These are phyloP conservation scores for Nakaseomyces nivariensis DNA, from an alignment of 1,139 yeast species.

Conservation along the genomic window DNA sequence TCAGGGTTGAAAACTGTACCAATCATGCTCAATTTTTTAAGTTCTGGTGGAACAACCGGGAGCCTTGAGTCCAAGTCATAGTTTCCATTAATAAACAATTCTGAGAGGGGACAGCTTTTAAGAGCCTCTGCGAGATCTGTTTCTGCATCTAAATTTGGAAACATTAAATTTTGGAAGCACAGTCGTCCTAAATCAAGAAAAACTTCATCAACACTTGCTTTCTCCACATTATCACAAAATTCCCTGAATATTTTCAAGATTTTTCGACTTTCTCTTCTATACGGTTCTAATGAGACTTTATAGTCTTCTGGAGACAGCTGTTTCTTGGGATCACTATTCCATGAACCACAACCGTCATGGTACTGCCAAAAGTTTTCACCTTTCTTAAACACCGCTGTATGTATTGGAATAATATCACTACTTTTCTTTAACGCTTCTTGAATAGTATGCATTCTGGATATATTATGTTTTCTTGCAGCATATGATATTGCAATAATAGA, in stretches of 20 bases:
- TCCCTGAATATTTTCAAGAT: slow-evolving; percentile 52
- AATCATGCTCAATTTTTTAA: slow-evolving; percentile 22
- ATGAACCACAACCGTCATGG: slow-evolving; percentile 33
- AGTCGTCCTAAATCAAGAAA: slow-evolving; percentile 69
- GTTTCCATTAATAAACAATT: slow-evolving; percentile 17
- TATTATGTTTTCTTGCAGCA: slow-evolving; percentile 79
- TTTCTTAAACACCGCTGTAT: slow-evolving; percentile 86
- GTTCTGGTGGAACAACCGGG: slow-evolving; percentile 42
- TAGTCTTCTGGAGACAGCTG: slow-evolving; percentile 42
- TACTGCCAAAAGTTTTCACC: slow-evolving; percentile 84
- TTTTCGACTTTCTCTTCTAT: slow-evolving; percentile 76
- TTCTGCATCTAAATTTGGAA: slow-evolving; percentile 29
- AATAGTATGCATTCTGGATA: slow-evolving; percentile 65
- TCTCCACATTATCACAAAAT: slow-evolving; percentile 62
- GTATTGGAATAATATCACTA: slow-evolving; percentile 66
- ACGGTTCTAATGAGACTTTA: slow-evolving; percentile 86
- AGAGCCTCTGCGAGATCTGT: neutral
- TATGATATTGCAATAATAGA: slow-evolving; percentile 82
- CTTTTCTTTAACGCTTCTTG: slow-evolving; percentile 64
- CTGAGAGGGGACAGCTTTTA: neutral
- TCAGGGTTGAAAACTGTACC: slow-evolving; percentile 18
- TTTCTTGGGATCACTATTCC: slow-evolving; percentile 26
- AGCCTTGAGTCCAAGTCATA: slow-evolving; percentile 30
- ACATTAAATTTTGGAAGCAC: slow-evolving; percentile 32
- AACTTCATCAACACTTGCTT: slow-evolving; percentile 93